Percentiles rank a stretch among this genome's conserved stretches.
Evolutionary conservation across 345 rosid genomes (phyloP).

Genomic region (Hypericum androsaemum): DNA sequence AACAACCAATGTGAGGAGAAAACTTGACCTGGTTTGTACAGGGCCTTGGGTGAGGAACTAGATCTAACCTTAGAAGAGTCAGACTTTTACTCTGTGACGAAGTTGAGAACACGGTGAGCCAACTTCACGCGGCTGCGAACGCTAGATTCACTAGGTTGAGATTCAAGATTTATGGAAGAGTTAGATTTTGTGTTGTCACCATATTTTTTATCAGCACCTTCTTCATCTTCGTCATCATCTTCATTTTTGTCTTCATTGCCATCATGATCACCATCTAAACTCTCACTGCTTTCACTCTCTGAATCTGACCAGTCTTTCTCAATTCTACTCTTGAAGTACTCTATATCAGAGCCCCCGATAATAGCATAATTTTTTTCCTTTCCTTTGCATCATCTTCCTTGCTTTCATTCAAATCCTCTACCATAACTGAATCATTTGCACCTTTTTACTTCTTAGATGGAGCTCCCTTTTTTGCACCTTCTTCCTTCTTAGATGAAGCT

Average conservation of each 20-base stretch:
- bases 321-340: constrained; percentile 81
- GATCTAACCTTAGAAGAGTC: no score
- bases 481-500: constrained; percentile 13
- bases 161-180: constrained; percentile 9
- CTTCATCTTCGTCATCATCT: constrained; percentile 15
- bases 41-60: background rate
- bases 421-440: constrained; percentile 14
- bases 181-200: constrained; percentile 6
- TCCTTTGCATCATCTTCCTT: constrained; percentile 25
- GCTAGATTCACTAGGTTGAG: constrained; percentile 15
- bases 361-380: constrained; percentile 20
- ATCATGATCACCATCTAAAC: constrained; percentile 14
- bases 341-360: constrained; percentile 63
- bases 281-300: constrained; percentile 35
- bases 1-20: no score
- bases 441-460: constrained; percentile 22
- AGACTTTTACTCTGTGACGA: no score
- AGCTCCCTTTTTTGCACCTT: constrained; percentile 16
- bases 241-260: constrained; percentile 15
- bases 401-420: constrained; percentile 17
- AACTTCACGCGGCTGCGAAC: constrained; percentile 18
- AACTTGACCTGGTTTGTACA: no score
- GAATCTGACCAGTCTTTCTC: constrained; percentile 69
- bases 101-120: constrained; percentile 9
- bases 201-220: constrained; percentile 16